These are phyloP conservation scores for Blastomyces gilchristii DNA, from an alignment of 2,329 filamentous ascomycete species.

Conservation along the genomic window DNA sequence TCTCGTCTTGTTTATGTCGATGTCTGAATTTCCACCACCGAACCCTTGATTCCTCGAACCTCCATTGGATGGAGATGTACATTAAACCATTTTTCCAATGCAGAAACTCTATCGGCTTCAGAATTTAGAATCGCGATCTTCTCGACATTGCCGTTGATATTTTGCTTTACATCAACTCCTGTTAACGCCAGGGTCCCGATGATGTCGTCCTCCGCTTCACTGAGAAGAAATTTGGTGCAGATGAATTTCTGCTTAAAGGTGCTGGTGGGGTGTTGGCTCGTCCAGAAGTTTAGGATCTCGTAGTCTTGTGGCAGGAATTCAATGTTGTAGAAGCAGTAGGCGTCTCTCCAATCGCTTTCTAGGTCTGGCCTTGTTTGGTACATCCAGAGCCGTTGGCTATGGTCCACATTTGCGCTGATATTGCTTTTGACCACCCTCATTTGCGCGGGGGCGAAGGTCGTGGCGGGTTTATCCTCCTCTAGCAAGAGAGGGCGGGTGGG, in stretches of 20 bases:
- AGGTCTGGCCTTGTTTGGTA: constrained; percentile 48
- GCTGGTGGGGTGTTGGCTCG: constrained; percentile 40
- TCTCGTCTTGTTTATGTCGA: constrained; percentile 2
- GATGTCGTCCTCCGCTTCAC: constrained; percentile 38
- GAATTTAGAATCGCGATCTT: constrained; percentile 39
- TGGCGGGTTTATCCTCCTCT: constrained; percentile 28
- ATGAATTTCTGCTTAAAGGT: constrained; percentile 48
- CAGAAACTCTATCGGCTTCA: constrained; percentile 46
- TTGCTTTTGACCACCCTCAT: constrained; percentile 45
- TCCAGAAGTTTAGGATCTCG: constrained; percentile 49
- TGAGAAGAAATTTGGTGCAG: constrained; percentile 46
- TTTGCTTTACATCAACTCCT: constrained; percentile 44
- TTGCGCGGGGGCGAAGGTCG: constrained; percentile 45
- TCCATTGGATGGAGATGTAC: constrained; percentile 45
- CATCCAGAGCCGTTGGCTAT: constrained; percentile 47
- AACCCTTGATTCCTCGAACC: constrained; percentile 41
- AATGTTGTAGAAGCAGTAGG: constrained; percentile 56
- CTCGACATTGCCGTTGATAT: constrained; percentile 42
- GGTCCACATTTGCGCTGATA: constrained; percentile 37
- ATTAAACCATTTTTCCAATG: constrained; percentile 43
- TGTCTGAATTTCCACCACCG: constrained; percentile 36
- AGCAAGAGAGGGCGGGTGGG: constrained; percentile 50
- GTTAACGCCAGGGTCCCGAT: constrained; percentile 46
- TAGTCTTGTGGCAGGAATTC: constrained; percentile 56
- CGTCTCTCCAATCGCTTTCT: constrained; percentile 46